A percentile compares a stretch with the other conserved stretches of the same genome.
phyloP scores from a whole-genome alignment of 1,284 basidiomycete genomes.

The Irpex sp. region DNA sequence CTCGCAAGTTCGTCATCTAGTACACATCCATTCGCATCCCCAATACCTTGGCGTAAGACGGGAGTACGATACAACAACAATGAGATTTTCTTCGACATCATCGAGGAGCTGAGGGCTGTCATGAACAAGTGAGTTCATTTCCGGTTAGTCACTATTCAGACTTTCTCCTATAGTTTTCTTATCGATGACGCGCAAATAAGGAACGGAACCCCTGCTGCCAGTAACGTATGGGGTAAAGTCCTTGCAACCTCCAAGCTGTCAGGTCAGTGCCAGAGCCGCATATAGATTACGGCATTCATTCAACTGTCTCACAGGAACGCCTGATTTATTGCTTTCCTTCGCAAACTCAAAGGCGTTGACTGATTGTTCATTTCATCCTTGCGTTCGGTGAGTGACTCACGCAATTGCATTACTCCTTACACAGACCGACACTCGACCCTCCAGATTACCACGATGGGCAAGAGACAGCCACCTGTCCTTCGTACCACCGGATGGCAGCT shows the following conservation, averaged over 20 bases:
- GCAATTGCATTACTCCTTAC: not conserved
- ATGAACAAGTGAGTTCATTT: slow-evolving; percentile 67
- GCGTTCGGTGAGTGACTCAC: slow-evolving; percentile 64
- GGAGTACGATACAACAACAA: slow-evolving; percentile 86
- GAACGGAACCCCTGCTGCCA: slow-evolving; percentile 71
- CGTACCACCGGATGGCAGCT: slow-evolving; percentile 92
- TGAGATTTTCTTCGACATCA: slow-evolving; percentile 92
- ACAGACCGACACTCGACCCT: not conserved
- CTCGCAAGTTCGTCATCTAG: slow-evolving; percentile 31
- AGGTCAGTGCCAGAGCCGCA: slow-evolving; percentile 37
- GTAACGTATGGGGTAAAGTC: slow-evolving; percentile 77
- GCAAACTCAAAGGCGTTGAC: slow-evolving; percentile 72
- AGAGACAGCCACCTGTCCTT: slow-evolving; percentile 84
- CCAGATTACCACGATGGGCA: slow-evolving; percentile 45
- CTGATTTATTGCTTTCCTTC: slow-evolving; percentile 82
- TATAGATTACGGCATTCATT: not conserved
- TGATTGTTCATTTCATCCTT: slow-evolving; percentile 89
- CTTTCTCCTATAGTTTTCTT: not conserved
- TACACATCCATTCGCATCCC: slow-evolving; percentile 81
- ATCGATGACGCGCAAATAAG: slow-evolving; percentile 39
- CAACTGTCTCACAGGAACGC: slow-evolving; percentile 56
- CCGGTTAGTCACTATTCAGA: not conserved
- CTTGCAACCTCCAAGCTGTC: slow-evolving; percentile 82
- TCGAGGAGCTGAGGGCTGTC: slow-evolving; percentile 81
- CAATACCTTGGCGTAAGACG: slow-evolving; percentile 91